Conservation (phyloP, 2,329 filamentous ascomycete genomes). For the Didymella exigua region DNA sequence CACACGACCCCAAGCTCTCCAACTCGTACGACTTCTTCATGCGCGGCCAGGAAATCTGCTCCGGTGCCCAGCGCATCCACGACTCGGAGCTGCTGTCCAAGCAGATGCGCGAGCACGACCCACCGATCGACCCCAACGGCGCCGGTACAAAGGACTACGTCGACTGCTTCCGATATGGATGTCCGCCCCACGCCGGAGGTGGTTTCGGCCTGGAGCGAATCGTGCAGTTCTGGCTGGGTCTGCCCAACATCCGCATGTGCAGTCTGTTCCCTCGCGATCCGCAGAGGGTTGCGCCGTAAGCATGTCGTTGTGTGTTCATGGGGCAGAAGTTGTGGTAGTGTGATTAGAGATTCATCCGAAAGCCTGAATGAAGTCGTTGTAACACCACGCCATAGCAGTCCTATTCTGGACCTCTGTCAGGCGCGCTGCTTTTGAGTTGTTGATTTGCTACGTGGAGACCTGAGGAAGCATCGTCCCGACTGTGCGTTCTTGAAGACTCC, state of each 20-base stretch:
- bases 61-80: constrained; percentile 70
- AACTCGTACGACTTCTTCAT: constrained; percentile 75
- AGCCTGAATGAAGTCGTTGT: not conserved
- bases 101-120: constrained; percentile 63
- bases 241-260: constrained; percentile 67
- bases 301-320: not conserved
- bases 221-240: constrained; percentile 69
- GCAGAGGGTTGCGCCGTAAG: constrained; percentile 57
- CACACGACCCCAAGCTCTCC: constrained; percentile 53
- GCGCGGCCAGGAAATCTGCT: constrained; percentile 72
- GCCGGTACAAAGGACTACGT: constrained; percentile 69
- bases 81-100: constrained; percentile 63
- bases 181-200: constrained; percentile 68
- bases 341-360: not conserved
- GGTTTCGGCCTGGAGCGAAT: constrained; percentile 70
- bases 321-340: not conserved
- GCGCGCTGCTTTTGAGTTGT: too few relatives aligned
- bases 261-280: constrained; percentile 70
- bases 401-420: too few relatives aligned
- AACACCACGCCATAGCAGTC: not conserved
- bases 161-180: constrained; percentile 67
- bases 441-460: too few relatives aligned
- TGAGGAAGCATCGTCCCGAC: too few relatives aligned
- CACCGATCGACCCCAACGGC: constrained; percentile 61
- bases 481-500: too few relatives aligned